Conservation (phyloP, 805 yeast species). For the Kregervanrija pseudodelftensis region DNA sequence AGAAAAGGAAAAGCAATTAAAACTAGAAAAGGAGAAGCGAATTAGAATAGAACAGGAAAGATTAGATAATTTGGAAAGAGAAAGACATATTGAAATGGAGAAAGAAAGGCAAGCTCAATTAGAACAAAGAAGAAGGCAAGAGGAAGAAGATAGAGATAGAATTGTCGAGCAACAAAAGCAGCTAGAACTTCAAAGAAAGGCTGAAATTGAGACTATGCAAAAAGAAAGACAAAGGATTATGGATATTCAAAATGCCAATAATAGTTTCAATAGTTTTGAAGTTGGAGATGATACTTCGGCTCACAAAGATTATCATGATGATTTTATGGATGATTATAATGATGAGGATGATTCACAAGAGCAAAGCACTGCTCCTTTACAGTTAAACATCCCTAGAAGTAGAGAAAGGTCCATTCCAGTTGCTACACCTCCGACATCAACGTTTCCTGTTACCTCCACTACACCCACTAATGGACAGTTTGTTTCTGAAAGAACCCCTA, state of each 20-base stretch:
- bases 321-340: constrained; percentile 25
- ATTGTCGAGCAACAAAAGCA: neutral
- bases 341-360: constrained; percentile 14
- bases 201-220: neutral
- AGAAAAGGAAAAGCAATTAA: constrained; percentile 3
- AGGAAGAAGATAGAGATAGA: constrained; percentile 2
- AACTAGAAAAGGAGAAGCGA: constrained; percentile 1
- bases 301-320: constrained; percentile 15
- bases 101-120: neutral
- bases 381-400: neutral
- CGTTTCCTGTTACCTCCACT: too few relatives aligned
- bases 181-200: constrained; percentile 1
- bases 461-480: too few relatives aligned
- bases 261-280: neutral
- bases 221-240: neutral
- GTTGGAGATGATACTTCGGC: neutral
- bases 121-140: neutral
- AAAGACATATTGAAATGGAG: constrained; percentile 2
- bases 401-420: neutral
- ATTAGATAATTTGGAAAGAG: constrained; percentile 2
- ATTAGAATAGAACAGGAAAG: constrained; percentile 1
- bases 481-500: too few relatives aligned
- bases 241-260: neutral
- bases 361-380: constrained; percentile 16
- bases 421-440: too few relatives aligned